Evolutionary conservation across 257 asterid species (phyloP).

Genomic region (Solanum commersonii): DNA sequence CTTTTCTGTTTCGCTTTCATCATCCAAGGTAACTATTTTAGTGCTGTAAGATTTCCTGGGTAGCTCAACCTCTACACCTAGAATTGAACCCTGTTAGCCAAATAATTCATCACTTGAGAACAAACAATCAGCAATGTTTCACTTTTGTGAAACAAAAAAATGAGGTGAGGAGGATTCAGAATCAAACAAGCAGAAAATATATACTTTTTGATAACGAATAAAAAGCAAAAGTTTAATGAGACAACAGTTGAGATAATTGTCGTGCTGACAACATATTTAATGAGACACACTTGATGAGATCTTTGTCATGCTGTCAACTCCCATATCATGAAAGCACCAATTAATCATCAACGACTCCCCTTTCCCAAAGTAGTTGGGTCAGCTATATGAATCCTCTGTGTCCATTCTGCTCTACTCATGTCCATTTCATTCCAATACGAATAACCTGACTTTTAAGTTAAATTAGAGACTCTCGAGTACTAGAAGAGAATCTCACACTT

Average conservation of each 20-base stretch:
- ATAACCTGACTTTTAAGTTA: neutral
- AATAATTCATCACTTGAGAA: slow-evolving; percentile 62
- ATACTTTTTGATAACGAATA: neutral
- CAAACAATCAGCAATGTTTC: slow-evolving; percentile 19
- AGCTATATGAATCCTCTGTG: neutral
- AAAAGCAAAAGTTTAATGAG: neutral
- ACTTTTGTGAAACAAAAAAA: slow-evolving; percentile 8
- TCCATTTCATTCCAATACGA: neutral
- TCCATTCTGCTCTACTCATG: neutral
- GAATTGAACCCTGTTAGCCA: slow-evolving; percentile 99
- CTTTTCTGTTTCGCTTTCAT: slow-evolving; percentile 23
- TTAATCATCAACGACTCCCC: neutral
- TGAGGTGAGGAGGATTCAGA: neutral
- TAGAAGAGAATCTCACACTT: neutral
- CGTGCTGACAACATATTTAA: neutral
- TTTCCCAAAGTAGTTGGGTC: neutral
- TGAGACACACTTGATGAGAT: neutral
- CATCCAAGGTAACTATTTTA: slow-evolving; percentile 32
- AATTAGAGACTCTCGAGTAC: neutral
- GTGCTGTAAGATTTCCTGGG: slow-evolving; percentile 61
- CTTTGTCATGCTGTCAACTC: neutral
- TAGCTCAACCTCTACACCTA: slow-evolving; percentile 91
- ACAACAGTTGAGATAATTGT: neutral
- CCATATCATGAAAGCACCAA: neutral
- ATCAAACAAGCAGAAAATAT: neutral